phyloP scores from a whole-genome alignment of 1,284 basidiomycete species.

The Coniophora puteana region DNA sequence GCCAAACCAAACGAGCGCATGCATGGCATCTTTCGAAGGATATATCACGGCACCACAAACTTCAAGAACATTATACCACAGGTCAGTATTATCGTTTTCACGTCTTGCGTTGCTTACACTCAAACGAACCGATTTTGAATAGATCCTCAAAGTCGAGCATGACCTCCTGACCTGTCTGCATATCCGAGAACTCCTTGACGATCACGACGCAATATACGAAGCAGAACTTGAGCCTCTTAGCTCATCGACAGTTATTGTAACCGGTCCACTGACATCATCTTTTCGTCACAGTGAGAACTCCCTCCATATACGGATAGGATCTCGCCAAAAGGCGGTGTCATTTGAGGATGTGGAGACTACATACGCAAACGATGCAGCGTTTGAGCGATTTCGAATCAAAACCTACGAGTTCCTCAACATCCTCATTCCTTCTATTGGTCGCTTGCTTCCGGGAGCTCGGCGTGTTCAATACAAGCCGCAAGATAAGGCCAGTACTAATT shows the following conservation, averaged over 20 bases:
- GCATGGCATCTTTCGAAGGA: slow-evolving; percentile 17
- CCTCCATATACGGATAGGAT: slow-evolving; percentile 10
- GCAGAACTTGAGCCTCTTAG: too few species aligned
- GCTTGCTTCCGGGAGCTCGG: slow-evolving; percentile 13
- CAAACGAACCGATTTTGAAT: slow-evolving; percentile 3
- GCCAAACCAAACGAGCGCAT: slow-evolving; percentile 20
- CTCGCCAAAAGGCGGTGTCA: slow-evolving; percentile 7
- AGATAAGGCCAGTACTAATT: slow-evolving; percentile 8
- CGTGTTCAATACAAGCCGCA: slow-evolving; percentile 7
- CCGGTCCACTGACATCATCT: too few species aligned
- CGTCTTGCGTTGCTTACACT: too few species aligned
- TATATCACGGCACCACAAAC: slow-evolving; percentile 22
- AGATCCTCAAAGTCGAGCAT: slow-evolving; percentile 26
- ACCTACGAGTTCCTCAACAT: slow-evolving; percentile 15
- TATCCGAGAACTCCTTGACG: neutral
- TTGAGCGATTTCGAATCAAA: slow-evolving; percentile 14
- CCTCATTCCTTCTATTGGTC: slow-evolving; percentile 9
- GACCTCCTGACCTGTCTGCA: neutral
- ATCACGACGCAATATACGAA: too few species aligned
- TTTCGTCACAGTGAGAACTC: too few species aligned
- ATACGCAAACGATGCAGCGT: slow-evolving; percentile 9
- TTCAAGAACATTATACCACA: slow-evolving; percentile 22
- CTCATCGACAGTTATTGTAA: too few species aligned
- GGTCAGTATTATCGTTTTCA: slow-evolving; percentile 22
- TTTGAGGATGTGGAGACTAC: slow-evolving; percentile 14